Percentiles rank a stretch among this genome's conserved stretches.
Evolutionary conservation across 2,329 filamentous ascomycete genomes (phyloP).

Genomic region (Exophiala calicioides): DNA sequence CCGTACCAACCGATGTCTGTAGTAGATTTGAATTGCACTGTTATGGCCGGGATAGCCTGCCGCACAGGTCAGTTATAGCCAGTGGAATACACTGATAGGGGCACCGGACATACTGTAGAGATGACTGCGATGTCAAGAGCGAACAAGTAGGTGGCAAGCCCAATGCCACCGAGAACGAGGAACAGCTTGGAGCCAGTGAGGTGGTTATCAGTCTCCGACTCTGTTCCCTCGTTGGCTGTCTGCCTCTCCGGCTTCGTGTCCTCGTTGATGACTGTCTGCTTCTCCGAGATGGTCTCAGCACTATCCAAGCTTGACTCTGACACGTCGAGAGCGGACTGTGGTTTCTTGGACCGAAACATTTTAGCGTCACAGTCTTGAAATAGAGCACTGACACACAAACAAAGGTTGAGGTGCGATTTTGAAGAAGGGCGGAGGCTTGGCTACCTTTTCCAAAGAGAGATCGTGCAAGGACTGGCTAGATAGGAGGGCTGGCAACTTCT

Average conservation of each 20-base stretch:
- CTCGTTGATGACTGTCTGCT: too few relatives aligned
- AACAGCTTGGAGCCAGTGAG: slow-evolving; percentile 26
- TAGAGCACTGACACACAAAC: too few relatives aligned
- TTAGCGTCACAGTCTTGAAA: too few relatives aligned
- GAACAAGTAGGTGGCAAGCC: slow-evolving; percentile 50
- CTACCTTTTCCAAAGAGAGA: too few relatives aligned
- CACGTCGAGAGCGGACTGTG: neutral
- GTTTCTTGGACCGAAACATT: slow-evolving; percentile 1
- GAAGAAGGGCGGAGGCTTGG: too few relatives aligned
- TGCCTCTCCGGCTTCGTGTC: too few relatives aligned
- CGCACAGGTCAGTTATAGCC: neutral
- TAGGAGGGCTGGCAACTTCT: too few relatives aligned
- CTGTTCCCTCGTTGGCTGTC: neutral
- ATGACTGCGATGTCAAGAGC: slow-evolving; percentile 39
- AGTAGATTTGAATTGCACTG: slow-evolving; percentile 39
- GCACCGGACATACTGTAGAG: slow-evolving; percentile 32
- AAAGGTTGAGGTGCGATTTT: too few relatives aligned
- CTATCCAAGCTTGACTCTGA: neutral
- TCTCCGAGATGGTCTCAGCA: neutral
- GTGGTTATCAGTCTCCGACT: slow-evolving; percentile 10
- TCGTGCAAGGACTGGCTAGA: too few relatives aligned
- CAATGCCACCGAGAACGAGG: slow-evolving; percentile 40
- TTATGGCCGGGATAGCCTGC: slow-evolving; percentile 42
- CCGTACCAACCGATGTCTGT: slow-evolving; percentile 41
- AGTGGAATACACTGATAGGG: neutral